These are phyloP conservation scores for Babesia sp. DNA, from an alignment of 169 alveolate species.

Conservation along the genomic window DNA sequence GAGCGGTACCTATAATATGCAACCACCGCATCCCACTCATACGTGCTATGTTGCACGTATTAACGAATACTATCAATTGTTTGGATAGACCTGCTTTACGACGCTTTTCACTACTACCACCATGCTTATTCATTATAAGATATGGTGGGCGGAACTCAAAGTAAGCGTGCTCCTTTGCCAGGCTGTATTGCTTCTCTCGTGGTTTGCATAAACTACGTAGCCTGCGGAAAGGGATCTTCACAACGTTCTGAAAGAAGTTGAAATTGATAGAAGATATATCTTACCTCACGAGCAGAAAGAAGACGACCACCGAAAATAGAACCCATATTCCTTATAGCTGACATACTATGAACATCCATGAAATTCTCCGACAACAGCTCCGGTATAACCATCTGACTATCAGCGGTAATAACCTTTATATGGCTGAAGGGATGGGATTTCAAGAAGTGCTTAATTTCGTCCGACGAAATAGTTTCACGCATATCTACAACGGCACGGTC, in stretches of 20 bases:
- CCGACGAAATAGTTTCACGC: constrained; percentile 8
- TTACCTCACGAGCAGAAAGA: constrained; percentile 40
- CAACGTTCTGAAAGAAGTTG: background rate
- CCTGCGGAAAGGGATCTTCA: background rate
- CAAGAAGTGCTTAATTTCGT: background rate
- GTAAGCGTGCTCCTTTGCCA: constrained; percentile 19
- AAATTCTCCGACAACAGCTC: constrained; percentile 33
- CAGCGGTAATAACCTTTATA: constrained; percentile 10
- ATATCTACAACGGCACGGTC: constrained; percentile 23
- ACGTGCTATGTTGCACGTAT: constrained; percentile 8
- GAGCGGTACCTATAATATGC: constrained; percentile 25
- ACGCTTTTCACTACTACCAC: no score
- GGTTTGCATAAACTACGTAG: background rate
- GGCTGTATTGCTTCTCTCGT: background rate
- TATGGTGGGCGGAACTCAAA: constrained; percentile 62
- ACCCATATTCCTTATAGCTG: constrained; percentile 26
- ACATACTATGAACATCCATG: constrained; percentile 32
- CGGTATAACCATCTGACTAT: background rate
- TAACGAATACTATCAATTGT: constrained; percentile 3
- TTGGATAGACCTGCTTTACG: no score
- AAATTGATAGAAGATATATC: background rate
- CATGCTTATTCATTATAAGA: constrained; percentile 2
- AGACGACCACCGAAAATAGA: constrained; percentile 25
- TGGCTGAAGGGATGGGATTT: constrained; percentile 44
- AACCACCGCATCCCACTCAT: constrained; percentile 48